A percentile compares a stretch with the other conserved stretches of the same genome.
phyloP scores from a whole-genome alignment of 2,329 filamentous ascomycete genomes.

The Sporothrix brunneoviolacea region DNA sequence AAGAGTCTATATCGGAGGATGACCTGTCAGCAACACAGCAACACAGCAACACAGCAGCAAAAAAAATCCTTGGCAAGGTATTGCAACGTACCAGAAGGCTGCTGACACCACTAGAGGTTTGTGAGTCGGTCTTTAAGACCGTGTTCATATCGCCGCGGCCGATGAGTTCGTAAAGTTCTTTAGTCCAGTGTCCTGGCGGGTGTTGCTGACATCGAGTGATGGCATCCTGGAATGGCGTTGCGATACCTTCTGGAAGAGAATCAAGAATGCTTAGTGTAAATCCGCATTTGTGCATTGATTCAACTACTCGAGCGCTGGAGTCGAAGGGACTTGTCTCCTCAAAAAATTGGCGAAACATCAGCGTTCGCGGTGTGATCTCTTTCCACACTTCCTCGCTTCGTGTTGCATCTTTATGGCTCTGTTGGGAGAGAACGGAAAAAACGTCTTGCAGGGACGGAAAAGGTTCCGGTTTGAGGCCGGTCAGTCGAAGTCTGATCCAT shows the following conservation, averaged over 20 bases:
- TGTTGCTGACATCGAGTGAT: constrained; percentile 78
- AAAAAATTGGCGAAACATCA: constrained; percentile 64
- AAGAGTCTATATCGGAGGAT: not conserved
- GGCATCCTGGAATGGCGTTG: constrained; percentile 72
- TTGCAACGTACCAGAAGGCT: not conserved
- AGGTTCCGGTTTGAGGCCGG: constrained; percentile 28
- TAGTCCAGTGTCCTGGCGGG: constrained; percentile 71
- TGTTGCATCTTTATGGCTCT: constrained; percentile 29
- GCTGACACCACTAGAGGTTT: constrained; percentile 20
- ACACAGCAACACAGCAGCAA: too few relatives aligned
- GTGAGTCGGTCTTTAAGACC: constrained; percentile 47
- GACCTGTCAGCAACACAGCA: not conserved
- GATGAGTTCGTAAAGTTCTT: constrained; percentile 64
- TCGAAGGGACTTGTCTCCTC: constrained; percentile 45
- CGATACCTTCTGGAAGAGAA: constrained; percentile 77
- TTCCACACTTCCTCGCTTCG: constrained; percentile 36
- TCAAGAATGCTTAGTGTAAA: constrained; percentile 65
- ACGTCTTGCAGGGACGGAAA: constrained; percentile 41
- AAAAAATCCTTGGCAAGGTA: not conserved
- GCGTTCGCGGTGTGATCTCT: constrained; percentile 56
- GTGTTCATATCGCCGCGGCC: constrained; percentile 74
- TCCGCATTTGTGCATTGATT: constrained; percentile 64
- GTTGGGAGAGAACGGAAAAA: constrained; percentile 33
- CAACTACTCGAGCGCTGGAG: constrained; percentile 58
- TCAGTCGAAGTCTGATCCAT: constrained; percentile 47